These are phyloP conservation scores for Papilionanthe hybrid DNA, from an alignment of 116 monocot species.

Conservation along the genomic window DNA sequence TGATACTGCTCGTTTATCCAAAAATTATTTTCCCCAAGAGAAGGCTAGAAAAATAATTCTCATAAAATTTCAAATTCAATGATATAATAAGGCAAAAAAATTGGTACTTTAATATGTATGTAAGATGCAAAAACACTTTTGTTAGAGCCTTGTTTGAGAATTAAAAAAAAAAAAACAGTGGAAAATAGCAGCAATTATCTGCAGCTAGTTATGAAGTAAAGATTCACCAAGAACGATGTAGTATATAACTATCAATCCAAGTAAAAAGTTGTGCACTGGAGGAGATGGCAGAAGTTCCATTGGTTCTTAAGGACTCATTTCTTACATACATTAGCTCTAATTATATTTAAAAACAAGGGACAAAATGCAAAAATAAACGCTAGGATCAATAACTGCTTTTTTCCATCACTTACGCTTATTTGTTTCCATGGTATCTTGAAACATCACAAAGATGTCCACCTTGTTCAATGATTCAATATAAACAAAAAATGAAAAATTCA, in stretches of 20 bases:
- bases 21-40: neutral
- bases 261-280: no score
- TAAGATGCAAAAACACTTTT: neutral
- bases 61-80: neutral
- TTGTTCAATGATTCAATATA: no score
- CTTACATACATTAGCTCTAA: no score
- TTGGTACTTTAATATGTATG: neutral
- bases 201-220: no score
- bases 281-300: no score
- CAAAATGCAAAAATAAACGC: neutral
- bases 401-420: neutral
- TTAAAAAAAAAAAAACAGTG: neutral
- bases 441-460: no score
- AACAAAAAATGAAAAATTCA: no score
- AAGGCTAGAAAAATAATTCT: neutral
- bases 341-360: neutral
- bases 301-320: no score
- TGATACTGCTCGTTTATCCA: neutral
- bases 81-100: neutral
- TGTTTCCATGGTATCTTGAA: no score
- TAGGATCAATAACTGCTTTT: neutral
- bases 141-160: neutral
- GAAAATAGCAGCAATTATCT: neutral
- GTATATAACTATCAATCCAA: no score
- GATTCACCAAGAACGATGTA: no score